phyloP scores from a whole-genome alignment of 139 green algal species.

The Zygnema cylindricum region DNA sequence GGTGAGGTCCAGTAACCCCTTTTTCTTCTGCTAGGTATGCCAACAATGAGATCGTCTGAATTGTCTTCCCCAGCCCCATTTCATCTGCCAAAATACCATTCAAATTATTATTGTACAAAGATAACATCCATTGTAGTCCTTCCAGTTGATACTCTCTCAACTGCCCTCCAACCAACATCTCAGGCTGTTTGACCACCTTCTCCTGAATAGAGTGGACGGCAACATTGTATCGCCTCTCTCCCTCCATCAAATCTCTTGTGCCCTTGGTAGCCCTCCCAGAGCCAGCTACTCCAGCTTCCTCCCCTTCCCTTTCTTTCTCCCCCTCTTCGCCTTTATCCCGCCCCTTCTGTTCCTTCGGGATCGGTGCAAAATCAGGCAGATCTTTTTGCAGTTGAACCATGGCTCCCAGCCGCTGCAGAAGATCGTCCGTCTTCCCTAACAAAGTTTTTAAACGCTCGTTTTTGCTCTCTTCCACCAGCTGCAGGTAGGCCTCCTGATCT shows the following conservation, averaged over 20 bases:
- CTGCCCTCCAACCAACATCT: slow-evolving; percentile 61
- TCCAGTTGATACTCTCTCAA: slow-evolving; percentile 68
- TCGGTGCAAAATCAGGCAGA: not conserved
- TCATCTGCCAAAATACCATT: slow-evolving; percentile 77
- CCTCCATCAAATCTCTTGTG: slow-evolving; percentile 50
- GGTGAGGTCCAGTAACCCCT: slow-evolving; percentile 71
- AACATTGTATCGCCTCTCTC: slow-evolving; percentile 50
- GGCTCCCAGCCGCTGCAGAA: slow-evolving; percentile 86
- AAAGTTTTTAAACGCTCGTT: slow-evolving; percentile 64
- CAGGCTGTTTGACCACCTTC: slow-evolving; percentile 62
- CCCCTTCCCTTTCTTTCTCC: slow-evolving; percentile 25
- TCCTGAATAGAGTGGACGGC: slow-evolving; percentile 60
- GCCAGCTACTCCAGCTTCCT: not conserved
- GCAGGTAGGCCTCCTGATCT: slow-evolving; percentile 82
- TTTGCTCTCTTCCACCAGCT: slow-evolving; percentile 67
- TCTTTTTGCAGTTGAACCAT: slow-evolving; percentile 61
- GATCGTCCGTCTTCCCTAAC: slow-evolving; percentile 88
- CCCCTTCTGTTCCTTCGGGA: not conserved
- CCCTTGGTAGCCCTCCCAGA: not conserved
- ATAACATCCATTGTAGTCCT: slow-evolving; percentile 72
- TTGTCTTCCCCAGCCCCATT: slow-evolving; percentile 73
- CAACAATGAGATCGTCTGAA: slow-evolving; percentile 70
- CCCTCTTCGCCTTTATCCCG: not conserved
- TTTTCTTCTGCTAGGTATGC: slow-evolving; percentile 72
- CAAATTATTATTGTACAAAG: slow-evolving; percentile 74